Conservation (phyloP, 352 stramenopile genomes). For the Phytophthora sojae region DNA sequence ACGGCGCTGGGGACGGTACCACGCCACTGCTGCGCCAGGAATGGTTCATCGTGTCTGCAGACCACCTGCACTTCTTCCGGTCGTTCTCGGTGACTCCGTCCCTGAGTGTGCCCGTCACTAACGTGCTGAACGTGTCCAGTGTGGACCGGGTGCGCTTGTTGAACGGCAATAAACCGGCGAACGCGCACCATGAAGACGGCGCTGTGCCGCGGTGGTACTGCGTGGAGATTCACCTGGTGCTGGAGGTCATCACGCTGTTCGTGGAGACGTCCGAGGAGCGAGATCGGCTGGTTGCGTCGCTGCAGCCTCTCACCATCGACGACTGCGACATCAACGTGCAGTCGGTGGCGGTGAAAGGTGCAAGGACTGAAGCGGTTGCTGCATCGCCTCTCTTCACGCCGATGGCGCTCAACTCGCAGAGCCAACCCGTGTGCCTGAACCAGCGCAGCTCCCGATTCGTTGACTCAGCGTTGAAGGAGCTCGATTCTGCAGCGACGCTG, state of each 20-base stretch:
- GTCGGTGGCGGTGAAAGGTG: constrained; percentile 3
- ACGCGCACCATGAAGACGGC: constrained; percentile 15
- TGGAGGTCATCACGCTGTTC: constrained; percentile 68
- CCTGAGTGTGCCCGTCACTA: constrained; percentile 49
- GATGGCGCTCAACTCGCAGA: constrained; percentile 38
- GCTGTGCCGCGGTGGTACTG: constrained; percentile 51
- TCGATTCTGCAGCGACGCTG: neutral
- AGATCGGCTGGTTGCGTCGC: constrained; percentile 23
- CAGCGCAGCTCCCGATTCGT: constrained; percentile 46
- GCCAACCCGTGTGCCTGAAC: constrained; percentile 62
- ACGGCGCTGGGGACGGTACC: constrained; percentile 35
- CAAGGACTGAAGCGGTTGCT: constrained; percentile 24
- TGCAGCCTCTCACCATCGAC: constrained; percentile 32
- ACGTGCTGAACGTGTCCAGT: constrained; percentile 54
- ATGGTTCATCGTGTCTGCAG: constrained; percentile 69
- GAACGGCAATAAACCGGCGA: constrained; percentile 22
- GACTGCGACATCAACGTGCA: constrained; percentile 17
- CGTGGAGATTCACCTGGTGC: constrained; percentile 62
- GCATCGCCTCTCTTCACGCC: constrained; percentile 20
- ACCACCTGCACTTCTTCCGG: constrained; percentile 70
- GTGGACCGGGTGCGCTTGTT: constrained; percentile 35
- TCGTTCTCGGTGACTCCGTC: constrained; percentile 62
- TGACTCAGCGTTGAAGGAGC: neutral
- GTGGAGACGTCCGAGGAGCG: constrained; percentile 50
- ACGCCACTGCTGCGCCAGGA: constrained; percentile 72